Conservation (phyloP, 2,329 filamentous ascomycete species). For the Microascus cirrosus region DNA sequence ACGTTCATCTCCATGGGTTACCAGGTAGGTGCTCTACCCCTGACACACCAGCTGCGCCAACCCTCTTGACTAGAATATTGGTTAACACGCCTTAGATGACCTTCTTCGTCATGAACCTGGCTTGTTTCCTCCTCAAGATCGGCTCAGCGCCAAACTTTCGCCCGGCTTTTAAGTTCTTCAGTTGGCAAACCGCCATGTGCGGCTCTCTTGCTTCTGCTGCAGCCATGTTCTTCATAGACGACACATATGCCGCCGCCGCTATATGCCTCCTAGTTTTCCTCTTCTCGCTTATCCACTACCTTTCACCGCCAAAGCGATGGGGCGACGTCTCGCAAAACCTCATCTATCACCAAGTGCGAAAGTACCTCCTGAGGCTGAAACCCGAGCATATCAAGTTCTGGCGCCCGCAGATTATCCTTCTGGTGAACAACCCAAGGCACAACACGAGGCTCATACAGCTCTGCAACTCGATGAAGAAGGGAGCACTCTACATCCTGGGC, state of each 20-base stretch:
- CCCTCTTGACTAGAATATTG: background rate
- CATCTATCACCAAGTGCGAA: conserved; percentile 77
- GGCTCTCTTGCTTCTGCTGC: conserved; percentile 66
- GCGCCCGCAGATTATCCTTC: conserved; percentile 75
- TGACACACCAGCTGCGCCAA: background rate
- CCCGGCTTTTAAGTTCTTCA: conserved; percentile 83
- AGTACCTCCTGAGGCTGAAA: conserved; percentile 71
- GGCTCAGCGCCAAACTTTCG: conserved; percentile 83
- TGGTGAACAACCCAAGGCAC: conserved; percentile 71
- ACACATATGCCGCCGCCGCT: conserved; percentile 65
- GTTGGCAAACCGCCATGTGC: conserved; percentile 66
- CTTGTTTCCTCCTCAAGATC: conserved; percentile 78
- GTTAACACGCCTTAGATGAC: conserved; percentile 51
- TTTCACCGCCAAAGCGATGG: conserved; percentile 77
- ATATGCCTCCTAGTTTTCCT: conserved; percentile 64
- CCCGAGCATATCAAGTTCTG: conserved; percentile 92
- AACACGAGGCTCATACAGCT: conserved; percentile 82
- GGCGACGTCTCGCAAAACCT: conserved; percentile 82
- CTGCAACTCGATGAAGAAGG: conserved; percentile 86
- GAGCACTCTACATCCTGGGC: conserved; percentile 71
- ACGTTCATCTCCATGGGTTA: conserved; percentile 88
- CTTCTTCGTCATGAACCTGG: conserved; percentile 78
- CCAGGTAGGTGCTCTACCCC: conserved; percentile 33
- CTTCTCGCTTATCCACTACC: conserved; percentile 77
- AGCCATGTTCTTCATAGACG: conserved; percentile 87